phyloP scores from a whole-genome alignment of 2,329 filamentous ascomycete genomes.

The Chalaropsis thielavioides region DNA sequence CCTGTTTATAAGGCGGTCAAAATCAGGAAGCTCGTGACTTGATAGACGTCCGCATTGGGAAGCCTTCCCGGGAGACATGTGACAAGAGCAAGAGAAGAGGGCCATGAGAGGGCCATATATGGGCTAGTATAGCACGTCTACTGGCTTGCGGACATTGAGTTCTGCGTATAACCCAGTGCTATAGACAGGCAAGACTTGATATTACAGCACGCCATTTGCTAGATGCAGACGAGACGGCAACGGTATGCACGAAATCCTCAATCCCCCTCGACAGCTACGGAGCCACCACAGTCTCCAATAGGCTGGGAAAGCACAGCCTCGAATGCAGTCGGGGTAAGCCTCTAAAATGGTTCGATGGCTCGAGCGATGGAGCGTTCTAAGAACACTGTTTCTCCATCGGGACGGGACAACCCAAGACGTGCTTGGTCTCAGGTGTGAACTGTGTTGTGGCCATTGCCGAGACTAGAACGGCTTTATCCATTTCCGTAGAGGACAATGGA shows the following conservation, averaged over 20 bases:
- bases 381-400: background rate
- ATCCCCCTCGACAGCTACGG: background rate
- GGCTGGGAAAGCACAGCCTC: background rate
- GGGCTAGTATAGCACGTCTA: background rate
- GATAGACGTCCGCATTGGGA: background rate
- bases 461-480: background rate
- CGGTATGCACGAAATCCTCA: background rate
- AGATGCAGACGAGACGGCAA: background rate
- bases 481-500: background rate
- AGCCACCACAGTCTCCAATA: background rate
- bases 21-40: background rate
- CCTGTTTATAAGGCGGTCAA: background rate
- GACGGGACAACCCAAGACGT: background rate
- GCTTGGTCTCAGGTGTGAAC: background rate
- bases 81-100: background rate
- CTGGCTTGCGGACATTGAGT: background rate
- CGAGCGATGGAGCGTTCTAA: slow-evolving; percentile 2
- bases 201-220: background rate
- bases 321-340: background rate
- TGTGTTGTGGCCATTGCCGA: slow-evolving; percentile 1
- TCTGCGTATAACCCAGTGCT: background rate
- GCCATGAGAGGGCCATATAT: background rate
- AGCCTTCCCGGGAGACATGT: slow-evolving; percentile 3
- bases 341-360: background rate
- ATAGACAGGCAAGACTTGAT: background rate